Conservation (phyloP, 192 early-diverging fungal species). For the Umbelopsis isabellina region DNA sequence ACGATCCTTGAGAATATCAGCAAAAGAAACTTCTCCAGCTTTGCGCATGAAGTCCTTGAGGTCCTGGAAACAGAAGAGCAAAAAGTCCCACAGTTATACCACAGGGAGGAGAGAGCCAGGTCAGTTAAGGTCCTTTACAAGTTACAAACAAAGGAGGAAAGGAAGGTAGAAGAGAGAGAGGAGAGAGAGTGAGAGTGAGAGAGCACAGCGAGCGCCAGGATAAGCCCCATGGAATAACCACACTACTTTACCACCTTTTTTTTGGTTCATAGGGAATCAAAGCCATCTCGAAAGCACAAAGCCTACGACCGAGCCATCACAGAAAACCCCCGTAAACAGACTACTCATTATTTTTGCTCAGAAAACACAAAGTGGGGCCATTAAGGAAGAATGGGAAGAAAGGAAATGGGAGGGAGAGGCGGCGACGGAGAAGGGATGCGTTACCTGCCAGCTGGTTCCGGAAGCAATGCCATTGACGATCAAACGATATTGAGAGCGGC, state of each 20-base stretch:
- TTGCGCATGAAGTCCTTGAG: constrained; percentile 96
- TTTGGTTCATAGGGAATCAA: not conserved
- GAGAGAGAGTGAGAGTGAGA: constrained; percentile 24
- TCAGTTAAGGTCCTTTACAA: not conserved
- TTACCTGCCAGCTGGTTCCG: constrained; percentile 85
- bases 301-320: not conserved
- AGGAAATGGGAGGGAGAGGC: constrained; percentile 28
- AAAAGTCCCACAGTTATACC: constrained; percentile 14
- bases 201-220: constrained; percentile 15
- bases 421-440: constrained; percentile 42
- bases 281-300: not conserved
- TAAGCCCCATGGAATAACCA: not conserved
- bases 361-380: constrained; percentile 17
- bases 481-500: constrained; percentile 65
- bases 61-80: constrained; percentile 65
- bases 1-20: constrained; percentile 83
- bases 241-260: not conserved
- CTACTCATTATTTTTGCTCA: constrained; percentile 13
- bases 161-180: constrained; percentile 18
- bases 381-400: constrained; percentile 20
- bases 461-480: constrained; percentile 83
- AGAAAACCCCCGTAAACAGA: not conserved
- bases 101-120: constrained; percentile 21
- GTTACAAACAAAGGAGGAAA: constrained; percentile 19
- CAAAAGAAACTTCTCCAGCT: constrained; percentile 92